Base-by-base conservation (phyloP, 2,329 filamentous ascomycete genomes). In the Phaeoacremonium minimum region DNA sequence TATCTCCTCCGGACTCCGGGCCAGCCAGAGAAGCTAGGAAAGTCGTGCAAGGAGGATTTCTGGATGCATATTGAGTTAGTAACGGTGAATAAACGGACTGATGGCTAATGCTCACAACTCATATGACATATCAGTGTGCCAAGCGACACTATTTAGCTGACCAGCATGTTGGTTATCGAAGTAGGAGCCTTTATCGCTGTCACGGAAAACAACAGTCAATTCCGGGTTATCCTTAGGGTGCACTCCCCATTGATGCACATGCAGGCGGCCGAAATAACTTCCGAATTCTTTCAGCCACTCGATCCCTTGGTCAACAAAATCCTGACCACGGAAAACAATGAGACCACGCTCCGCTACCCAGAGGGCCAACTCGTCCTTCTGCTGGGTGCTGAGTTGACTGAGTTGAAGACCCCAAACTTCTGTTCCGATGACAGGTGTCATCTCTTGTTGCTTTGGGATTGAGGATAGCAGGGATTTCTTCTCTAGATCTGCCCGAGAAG, bases 291-390 rank as follows among this genome's bases (percentile, higher is more conserved):
- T 61, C 35, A 63, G 60, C 41, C 51, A 54, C 35, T 60, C 52
- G 7, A 58, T 39, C 0, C 60, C 59, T 20, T 61, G 53, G 35
- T 64, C 58, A 37, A 62, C 62, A 48, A 60, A 58, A 37, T 60
- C 50, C 26, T 58, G 53, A 38, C 51, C 50, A 7, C 54, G 48
- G 39, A 58, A 63, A 18, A 64, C 53, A 5, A 66, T 58, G 4
- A 66, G 58, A 5, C 57, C 56, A 22, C 60, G 53, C 48, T 65
- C 58, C 2, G 63, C 62, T 33, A 65, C 57, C 14, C 66, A 46
- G 2, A 66, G 50, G 1, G 61, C 64, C 7, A 67, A 47, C 42
- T 68, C 63, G 41, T 68, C 62, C 37, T 56, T 65, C 35, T 65
- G 61, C 26, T 48, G 45, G 41, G 61, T 53, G 8, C 48, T 60